These are phyloP conservation scores for Magnolia changhungtana DNA, from an alignment of 164 flowering plant species.

Conservation along the genomic window DNA sequence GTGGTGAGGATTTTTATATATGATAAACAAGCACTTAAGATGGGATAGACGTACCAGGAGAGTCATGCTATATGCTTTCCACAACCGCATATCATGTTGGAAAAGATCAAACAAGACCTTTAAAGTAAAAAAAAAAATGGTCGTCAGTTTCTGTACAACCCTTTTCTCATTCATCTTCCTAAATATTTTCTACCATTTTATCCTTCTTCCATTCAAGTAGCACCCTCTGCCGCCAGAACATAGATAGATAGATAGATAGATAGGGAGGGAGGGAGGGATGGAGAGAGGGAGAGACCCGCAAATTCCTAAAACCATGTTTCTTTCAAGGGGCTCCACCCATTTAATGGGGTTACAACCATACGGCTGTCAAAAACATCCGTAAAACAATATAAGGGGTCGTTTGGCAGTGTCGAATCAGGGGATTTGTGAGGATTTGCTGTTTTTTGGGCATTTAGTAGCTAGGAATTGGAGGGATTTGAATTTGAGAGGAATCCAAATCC, in stretches of 20 bases:
- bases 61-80: constrained; percentile 81
- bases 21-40: neutral
- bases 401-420: too few species aligned
- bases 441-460: too few species aligned
- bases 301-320: neutral
- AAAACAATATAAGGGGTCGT: too few species aligned
- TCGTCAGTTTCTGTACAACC: neutral
- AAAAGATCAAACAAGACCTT: constrained; percentile 92
- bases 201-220: neutral
- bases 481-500: too few species aligned
- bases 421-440: too few species aligned
- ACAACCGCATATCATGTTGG: constrained; percentile 71
- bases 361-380: too few species aligned
- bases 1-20: neutral
- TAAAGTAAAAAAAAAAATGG: neutral
- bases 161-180: neutral
- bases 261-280: too few species aligned
- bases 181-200: neutral
- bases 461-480: too few species aligned
- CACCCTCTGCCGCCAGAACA: neutral
- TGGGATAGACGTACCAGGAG: constrained; percentile 55
- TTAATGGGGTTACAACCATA: too few species aligned
- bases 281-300: neutral
- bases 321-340: neutral
- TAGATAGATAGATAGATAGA: neutral